Base-by-base conservation (phyloP, 176 grass and related monocot species). In the Rhynchospora breviuscula region DNA sequence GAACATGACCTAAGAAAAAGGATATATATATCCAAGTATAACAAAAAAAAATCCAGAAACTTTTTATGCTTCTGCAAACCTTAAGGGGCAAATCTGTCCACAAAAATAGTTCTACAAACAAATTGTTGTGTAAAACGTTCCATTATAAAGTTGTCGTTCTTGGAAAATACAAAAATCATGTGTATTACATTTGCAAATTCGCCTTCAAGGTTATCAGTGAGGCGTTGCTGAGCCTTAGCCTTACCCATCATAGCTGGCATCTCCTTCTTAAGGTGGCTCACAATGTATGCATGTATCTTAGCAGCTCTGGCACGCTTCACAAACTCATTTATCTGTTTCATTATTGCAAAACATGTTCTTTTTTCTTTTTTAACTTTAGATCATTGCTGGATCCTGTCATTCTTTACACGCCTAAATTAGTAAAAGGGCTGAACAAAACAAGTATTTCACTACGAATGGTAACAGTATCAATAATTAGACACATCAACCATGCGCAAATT, bases 231-330 rank as follows among this genome's bases (percentile, higher is more conserved):
- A 69, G 92, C 84, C 87, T 98, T 98, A 48, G 95, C 89, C 84
- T 98, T 95, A 72, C 95, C 95, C 86, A 95, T 88, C 95, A 95
- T 93, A 6, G 95, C 54, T 9, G 95, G 95, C 95, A 98, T 98
- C 61, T 95, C 89, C 67, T 91, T 98, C 74, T 83, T 98, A 68
- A 98, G 86, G 76, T 98, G 95, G 74, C 91, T 90, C 81, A 98
- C 89, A 87, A 98, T 91, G 69, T 91, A 93, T 70, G 95, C 89
- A 90, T 98, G 95, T 78, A 93, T 98, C 86, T 98, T 95, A 59
- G 92, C 92, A 83, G 95, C 92, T 89, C 95, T 95, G 63, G 95
- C 91, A 22, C 95, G 90, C 62, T 98, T 98, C 51, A 98, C 92
- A 79, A 98, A 98, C 81, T 98, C 95, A 87, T 95, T 98, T 80